phyloP scores from a whole-genome alignment of 108 stramenopile species.

The Nitzschia sp. region DNA sequence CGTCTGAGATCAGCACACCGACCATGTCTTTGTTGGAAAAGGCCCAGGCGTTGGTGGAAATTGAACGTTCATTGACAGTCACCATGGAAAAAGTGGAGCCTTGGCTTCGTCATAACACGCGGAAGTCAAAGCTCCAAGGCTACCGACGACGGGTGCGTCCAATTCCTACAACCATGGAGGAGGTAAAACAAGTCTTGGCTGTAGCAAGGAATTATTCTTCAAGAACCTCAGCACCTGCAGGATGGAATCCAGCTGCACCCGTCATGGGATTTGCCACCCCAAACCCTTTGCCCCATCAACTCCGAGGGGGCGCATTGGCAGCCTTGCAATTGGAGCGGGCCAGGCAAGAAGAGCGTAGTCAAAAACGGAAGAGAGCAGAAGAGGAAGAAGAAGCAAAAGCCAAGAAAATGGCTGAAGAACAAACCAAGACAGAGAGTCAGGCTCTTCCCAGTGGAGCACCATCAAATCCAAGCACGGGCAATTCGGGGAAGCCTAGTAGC shows the following conservation, averaged over 20 bases:
- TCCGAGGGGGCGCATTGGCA: slow-evolving; percentile 77
- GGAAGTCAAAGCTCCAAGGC: slow-evolving; percentile 6
- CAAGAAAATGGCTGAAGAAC: slow-evolving; percentile 24
- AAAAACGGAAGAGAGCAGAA: slow-evolving; percentile 49
- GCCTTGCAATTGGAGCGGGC: slow-evolving; percentile 73
- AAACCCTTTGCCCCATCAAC: slow-evolving; percentile 81
- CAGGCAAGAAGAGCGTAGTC: slow-evolving; percentile 43
- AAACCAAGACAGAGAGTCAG: slow-evolving; percentile 10
- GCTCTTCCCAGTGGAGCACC: background rate
- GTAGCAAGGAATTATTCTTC: slow-evolving; percentile 64
- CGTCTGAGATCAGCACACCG: too few relatives aligned
- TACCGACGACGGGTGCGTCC: slow-evolving; percentile 41
- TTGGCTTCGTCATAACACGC: slow-evolving; percentile 39
- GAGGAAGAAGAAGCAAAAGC: slow-evolving; percentile 44
- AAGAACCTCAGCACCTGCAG: slow-evolving; percentile 77
- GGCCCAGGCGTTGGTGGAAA: slow-evolving; percentile 52
- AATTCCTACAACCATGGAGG: slow-evolving; percentile 58
- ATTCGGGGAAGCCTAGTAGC: slow-evolving; percentile 6
- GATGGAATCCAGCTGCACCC: slow-evolving; percentile 80
- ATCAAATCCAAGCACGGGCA: slow-evolving; percentile 13
- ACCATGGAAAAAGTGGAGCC: slow-evolving; percentile 58
- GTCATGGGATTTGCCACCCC: slow-evolving; percentile 81
- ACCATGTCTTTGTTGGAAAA: slow-evolving; percentile 21
- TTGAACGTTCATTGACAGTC: slow-evolving; percentile 72
- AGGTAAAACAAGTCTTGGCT: slow-evolving; percentile 64